These are phyloP conservation scores for Trebouxia sp. DNA, from an alignment of 139 green algal genomes.

Conservation along the genomic window DNA sequence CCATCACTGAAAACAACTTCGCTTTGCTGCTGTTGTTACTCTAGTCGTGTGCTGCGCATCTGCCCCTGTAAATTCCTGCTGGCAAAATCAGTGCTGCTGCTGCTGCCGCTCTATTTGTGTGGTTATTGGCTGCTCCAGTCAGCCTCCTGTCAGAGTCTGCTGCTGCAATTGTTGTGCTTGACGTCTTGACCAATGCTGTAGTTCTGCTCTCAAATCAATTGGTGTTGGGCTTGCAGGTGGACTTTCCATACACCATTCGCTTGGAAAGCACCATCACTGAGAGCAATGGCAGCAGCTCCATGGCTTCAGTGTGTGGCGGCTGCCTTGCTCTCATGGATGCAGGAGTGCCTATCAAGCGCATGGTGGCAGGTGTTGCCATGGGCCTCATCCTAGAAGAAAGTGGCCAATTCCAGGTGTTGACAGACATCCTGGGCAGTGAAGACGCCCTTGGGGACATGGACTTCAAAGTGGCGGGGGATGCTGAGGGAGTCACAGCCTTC, in stretches of 20 bases:
- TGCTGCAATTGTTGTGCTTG: too few species aligned
- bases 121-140: too few species aligned
- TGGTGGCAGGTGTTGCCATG: slow-evolving; percentile 97
- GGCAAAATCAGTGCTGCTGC: too few species aligned
- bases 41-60: too few species aligned
- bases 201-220: background rate
- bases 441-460: slow-evolving; percentile 99
- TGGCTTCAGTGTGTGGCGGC: slow-evolving; percentile 96
- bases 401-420: slow-evolving; percentile 74
- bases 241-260: slow-evolving; percentile 88
- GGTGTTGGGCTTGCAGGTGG: too few species aligned
- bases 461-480: slow-evolving; percentile 92
- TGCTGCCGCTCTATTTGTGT: too few species aligned
- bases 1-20: slow-evolving; percentile 98
- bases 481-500: slow-evolving; percentile 86
- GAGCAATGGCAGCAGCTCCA: slow-evolving; percentile 93
- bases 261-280: slow-evolving; percentile 97
- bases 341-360: slow-evolving; percentile 87
- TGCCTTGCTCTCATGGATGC: slow-evolving; percentile 93
- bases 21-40: too few species aligned
- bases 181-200: too few species aligned
- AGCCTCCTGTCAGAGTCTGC: too few species aligned
- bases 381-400: slow-evolving; percentile 89
- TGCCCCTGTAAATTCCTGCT: too few species aligned
- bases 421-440: slow-evolving; percentile 94